These are phyloP conservation scores for Chenopodium suecicum DNA, from an alignment of 148 eudicot species.

Conservation along the genomic window DNA sequence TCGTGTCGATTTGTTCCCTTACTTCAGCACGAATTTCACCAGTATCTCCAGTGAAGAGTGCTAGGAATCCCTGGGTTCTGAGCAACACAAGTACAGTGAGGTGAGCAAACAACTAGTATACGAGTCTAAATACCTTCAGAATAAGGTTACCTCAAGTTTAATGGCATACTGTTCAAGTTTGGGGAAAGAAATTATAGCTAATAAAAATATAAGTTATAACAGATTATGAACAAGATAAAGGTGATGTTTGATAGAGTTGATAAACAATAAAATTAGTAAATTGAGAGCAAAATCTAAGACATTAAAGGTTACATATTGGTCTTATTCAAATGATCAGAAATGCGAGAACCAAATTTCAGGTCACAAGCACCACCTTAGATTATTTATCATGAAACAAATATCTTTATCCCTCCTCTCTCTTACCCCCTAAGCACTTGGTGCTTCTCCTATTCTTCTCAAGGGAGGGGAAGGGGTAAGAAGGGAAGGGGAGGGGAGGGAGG, in stretches of 20 bases:
- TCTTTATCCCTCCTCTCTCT: too few relatives aligned
- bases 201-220: background rate
- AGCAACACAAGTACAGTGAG: slow-evolving; percentile 1
- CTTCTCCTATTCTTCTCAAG: too few relatives aligned
- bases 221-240: background rate
- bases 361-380: background rate
- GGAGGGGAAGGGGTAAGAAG: too few relatives aligned
- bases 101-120: background rate
- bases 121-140: background rate
- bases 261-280: background rate
- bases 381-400: background rate
- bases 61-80: slow-evolving; percentile 95
- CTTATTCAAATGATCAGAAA: too few relatives aligned
- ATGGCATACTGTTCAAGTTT: background rate
- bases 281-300: too few relatives aligned
- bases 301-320: too few relatives aligned
- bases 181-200: background rate
- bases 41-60: slow-evolving; percentile 91
- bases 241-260: background rate
- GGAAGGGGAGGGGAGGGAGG: too few relatives aligned
- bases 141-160: background rate
- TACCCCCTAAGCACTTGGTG: too few relatives aligned
- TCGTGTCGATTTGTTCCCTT: slow-evolving; percentile 91
- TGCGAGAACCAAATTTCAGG: too few relatives aligned
- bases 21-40: slow-evolving; percentile 95